phyloP scores from a whole-genome alignment of 2,329 filamentous ascomycete species.

The Aaosphaeria arxii region DNA sequence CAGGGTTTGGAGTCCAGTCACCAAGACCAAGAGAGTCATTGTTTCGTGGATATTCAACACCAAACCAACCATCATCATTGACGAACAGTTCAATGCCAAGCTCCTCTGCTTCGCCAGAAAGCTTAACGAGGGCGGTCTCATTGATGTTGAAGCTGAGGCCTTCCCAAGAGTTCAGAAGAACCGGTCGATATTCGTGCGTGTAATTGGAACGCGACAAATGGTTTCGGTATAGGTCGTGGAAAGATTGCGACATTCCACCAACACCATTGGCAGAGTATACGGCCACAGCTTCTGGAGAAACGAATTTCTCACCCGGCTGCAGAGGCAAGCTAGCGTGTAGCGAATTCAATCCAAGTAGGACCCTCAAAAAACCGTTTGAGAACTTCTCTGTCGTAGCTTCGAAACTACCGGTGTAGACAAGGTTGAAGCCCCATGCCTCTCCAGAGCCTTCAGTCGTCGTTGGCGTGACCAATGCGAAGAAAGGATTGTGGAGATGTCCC shows the following conservation, averaged over 20 bases:
- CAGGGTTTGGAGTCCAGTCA: conserved; percentile 60
- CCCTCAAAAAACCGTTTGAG: conserved; percentile 60
- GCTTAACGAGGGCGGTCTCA: conserved; percentile 51
- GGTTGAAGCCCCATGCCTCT: conserved; percentile 63
- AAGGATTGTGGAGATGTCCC: conserved; percentile 64
- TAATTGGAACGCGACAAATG: conserved; percentile 59
- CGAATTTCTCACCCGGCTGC: conserved; percentile 54
- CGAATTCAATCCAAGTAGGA: conserved; percentile 60
- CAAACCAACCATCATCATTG: conserved; percentile 67
- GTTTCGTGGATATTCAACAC: conserved; percentile 58
- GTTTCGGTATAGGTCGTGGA: conserved; percentile 60
- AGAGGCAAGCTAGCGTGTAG: conserved; percentile 59
- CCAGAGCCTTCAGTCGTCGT: conserved; percentile 59
- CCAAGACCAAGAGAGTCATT: conserved; percentile 59
- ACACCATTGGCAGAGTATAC: conserved; percentile 59
- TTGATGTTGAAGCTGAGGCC: conserved; percentile 60
- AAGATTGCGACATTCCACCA: conserved; percentile 60
- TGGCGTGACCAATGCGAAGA: conserved; percentile 56
- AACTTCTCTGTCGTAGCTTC: conserved; percentile 60
- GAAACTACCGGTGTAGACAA: conserved; percentile 65
- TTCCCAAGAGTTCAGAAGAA: conserved; percentile 66
- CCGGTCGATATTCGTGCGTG: conserved; percentile 51
- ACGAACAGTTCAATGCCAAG: conserved; percentile 64
- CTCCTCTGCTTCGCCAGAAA: conserved; percentile 56
- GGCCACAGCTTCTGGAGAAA: conserved; percentile 61